Evolutionary conservation across 2,329 filamentous ascomycete species (phyloP), one percentile per base, ranked within the genome.

Genomic region (Elsinoe arachidis): DNA sequence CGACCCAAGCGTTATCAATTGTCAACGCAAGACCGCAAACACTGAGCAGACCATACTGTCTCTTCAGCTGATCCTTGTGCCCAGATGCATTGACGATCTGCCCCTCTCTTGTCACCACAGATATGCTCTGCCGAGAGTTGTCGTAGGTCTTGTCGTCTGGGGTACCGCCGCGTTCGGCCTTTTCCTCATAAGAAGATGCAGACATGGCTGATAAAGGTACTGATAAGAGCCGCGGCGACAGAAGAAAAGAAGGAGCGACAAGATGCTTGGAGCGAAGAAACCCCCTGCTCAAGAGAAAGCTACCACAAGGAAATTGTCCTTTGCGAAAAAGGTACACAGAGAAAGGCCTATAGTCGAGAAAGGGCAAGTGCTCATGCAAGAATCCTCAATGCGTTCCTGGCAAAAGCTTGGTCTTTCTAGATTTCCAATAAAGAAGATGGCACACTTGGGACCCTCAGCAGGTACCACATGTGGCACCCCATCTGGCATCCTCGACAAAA

Each of bases 1-100:
- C 80, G 56, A 82, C 77, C 82, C 82, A 86, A 15, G 82, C 82
- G 63, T 84, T 85, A 67, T 84, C 82, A 21, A 83, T 80, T 1
- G 81, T 84, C 53, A 85, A 69, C 0, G 80, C 82, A 46, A 70
- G 60, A 12, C 61, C 52, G 53, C 80, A 80, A 47, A 84, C 76
- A 56, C 78, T 80, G 46, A 83, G 62, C n/a, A 84, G 70, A 43
- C 78, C 76, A 66, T 84, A 84, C 64, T 86, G 83, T 14, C 83
- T 76, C 58, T 79, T 77, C 37, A 86, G 70, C 66, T 86, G 82
- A 67, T 86, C 82, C 60, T 73, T 74, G 67, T 86, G 82, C 5
- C 83, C 83, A 1, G 83, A 83, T 1, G 81, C 81, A 64, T 86
- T 86, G 65, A 86, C 67, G n/a, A 76, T 65, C 33, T 75, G 69